phyloP scores from a whole-genome alignment of 805 yeast species.

The Schwanniomyces polymorphus region DNA sequence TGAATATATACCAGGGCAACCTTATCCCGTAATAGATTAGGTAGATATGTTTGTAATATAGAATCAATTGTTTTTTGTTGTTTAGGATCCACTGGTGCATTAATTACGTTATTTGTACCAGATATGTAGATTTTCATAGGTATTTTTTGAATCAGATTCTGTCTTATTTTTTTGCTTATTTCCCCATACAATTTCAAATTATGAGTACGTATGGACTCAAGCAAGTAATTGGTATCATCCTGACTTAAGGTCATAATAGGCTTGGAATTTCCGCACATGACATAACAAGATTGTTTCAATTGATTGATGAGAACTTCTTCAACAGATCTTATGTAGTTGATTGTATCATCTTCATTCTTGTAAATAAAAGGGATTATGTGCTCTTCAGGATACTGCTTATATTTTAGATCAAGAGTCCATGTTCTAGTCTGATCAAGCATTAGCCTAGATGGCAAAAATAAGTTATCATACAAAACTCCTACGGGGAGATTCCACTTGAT shows the following conservation, averaged over 20 bases:
- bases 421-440: constrained; percentile 6
- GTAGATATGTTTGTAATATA: constrained; percentile 9
- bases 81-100: constrained; percentile 18
- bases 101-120: constrained; percentile 33
- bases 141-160: constrained; percentile 30
- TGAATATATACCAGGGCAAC: constrained; percentile 23
- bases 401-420: constrained; percentile 46
- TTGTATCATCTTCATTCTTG: constrained; percentile 5
- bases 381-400: constrained; percentile 24
- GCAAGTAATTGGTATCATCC: constrained; percentile 55
- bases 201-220: constrained; percentile 49
- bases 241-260: constrained; percentile 76
- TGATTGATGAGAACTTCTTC: constrained; percentile 69
- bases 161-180: constrained; percentile 27
- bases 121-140: constrained; percentile 53
- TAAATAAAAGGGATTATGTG: constrained; percentile 30
- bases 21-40: constrained; percentile 8
- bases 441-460: constrained; percentile 29
- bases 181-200: constrained; percentile 25
- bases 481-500: constrained; percentile 77
- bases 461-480: constrained; percentile 63
- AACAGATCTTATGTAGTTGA: constrained; percentile 30
- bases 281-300: constrained; percentile 77
- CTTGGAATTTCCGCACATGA: constrained; percentile 75
- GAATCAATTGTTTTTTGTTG: constrained; percentile 1